These are phyloP conservation scores for Ascochyta pisi DNA, from an alignment of 2,329 filamentous ascomycete genomes.

Conservation along the genomic window DNA sequence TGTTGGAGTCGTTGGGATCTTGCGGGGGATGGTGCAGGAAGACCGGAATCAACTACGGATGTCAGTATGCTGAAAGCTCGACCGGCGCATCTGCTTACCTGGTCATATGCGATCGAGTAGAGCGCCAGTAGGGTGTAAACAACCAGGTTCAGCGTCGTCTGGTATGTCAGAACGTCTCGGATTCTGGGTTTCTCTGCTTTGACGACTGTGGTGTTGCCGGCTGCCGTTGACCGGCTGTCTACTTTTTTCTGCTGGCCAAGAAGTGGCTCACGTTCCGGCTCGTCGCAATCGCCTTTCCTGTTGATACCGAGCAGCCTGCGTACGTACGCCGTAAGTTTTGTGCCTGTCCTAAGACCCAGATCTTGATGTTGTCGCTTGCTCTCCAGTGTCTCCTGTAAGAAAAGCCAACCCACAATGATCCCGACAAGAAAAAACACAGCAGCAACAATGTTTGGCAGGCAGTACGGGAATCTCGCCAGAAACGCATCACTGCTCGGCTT, in stretches of 20 bases:
- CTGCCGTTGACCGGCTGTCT: conserved; percentile 23
- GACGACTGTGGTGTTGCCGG: conserved; percentile 1
- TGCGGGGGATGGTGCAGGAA: conserved; percentile 80
- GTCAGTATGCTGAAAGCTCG: conserved; percentile 11
- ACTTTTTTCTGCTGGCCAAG: conserved; percentile 31
- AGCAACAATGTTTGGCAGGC: conserved; percentile 81
- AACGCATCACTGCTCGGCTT: conserved; percentile 70
- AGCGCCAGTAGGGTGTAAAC: conserved; percentile 82
- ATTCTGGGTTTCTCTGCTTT: conserved; percentile 49
- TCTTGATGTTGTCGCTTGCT: conserved; percentile 72
- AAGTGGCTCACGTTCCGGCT: conserved; percentile 40
- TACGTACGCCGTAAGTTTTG: conserved; percentile 60
- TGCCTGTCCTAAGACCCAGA: conserved; percentile 76
- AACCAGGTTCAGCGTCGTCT: conserved; percentile 76
- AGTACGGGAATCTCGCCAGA: conserved; percentile 79
- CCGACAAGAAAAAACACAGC: conserved; percentile 80
- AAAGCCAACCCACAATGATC: conserved; percentile 75
- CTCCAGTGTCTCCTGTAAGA: conserved; percentile 85
- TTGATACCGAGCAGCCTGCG: conserved; percentile 29
- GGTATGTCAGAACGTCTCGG: conserved; percentile 72
- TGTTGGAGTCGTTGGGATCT: conserved; percentile 59
- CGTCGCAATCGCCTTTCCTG: conserved; percentile 11
- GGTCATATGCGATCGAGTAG: conserved; percentile 85
- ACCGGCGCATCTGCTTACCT: conserved; percentile 48
- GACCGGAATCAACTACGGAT: conserved; percentile 71